A percentile compares a stretch with the other conserved stretches of the same genome.
Evolutionary conservation across 129 eudicot genomes (phyloP).

Genomic region (Ambrosia trifida): DNA sequence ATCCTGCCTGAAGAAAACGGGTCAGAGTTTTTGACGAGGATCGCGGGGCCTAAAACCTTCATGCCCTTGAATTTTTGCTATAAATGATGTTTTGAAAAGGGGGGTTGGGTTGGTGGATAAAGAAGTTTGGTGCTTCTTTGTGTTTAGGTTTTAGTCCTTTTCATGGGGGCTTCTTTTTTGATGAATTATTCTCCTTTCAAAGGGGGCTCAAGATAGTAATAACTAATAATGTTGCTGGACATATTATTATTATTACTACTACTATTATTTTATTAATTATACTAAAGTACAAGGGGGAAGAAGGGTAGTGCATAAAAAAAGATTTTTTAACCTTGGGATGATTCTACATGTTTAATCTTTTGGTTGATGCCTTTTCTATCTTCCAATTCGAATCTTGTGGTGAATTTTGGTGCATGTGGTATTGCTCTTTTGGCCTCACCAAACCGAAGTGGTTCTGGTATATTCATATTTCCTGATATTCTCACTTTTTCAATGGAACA

Average conservation of each 20-base stretch:
- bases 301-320: conserved; percentile 17
- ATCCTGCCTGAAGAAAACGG: neutral
- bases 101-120: conserved; percentile 16
- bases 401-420: conserved; percentile 11
- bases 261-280: neutral
- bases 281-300: neutral
- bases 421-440: neutral
- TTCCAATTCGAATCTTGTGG: conserved; percentile 14
- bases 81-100: conserved; percentile 8
- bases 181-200: conserved; percentile 32
- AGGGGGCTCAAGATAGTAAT: conserved; percentile 6
- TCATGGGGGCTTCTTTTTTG: conserved; percentile 27
- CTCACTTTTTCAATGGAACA: too few relatives aligned
- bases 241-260: conserved; percentile 11
- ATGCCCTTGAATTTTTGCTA: neutral
- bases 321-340: conserved; percentile 20
- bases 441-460: neutral
- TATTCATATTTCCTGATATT: neutral
- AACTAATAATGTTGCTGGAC: conserved; percentile 24
- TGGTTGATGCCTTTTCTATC: neutral
- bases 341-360: conserved; percentile 43
- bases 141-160: conserved; percentile 29
- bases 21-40: conserved; percentile 17
- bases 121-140: conserved; percentile 22
- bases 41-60: conserved; percentile 3